Conservation (phyloP, 2,329 filamentous ascomycete species). For the Penicillium frequentans region DNA sequence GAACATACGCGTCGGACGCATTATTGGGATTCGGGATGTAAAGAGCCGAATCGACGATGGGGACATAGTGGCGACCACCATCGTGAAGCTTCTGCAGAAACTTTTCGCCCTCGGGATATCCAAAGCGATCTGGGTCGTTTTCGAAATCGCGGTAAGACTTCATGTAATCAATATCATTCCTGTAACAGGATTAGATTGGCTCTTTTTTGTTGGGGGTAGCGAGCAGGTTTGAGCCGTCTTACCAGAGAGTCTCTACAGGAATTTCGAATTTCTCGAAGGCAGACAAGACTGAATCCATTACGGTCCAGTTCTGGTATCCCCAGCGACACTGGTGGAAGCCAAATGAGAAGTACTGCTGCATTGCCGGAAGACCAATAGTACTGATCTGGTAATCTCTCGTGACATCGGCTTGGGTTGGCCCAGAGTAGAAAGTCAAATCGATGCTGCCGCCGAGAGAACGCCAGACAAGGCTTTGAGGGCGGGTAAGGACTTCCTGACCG, state of each 20-base stretch:
- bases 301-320: slow-evolving; percentile 74
- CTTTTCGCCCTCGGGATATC: slow-evolving; percentile 48
- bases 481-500: slow-evolving; percentile 69
- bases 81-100: slow-evolving; percentile 56
- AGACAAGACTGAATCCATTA: slow-evolving; percentile 59
- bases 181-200: not conserved
- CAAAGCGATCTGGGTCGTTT: slow-evolving; percentile 55
- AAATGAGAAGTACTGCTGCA: slow-evolving; percentile 80
- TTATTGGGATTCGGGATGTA: slow-evolving; percentile 74
- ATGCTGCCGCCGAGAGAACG: slow-evolving; percentile 72
- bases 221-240: not conserved
- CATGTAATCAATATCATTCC: slow-evolving; percentile 58
- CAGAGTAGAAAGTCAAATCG: slow-evolving; percentile 77
- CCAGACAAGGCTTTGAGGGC: slow-evolving; percentile 67
- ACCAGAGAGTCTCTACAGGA: slow-evolving; percentile 55
- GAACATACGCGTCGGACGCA: slow-evolving; percentile 61
- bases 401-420: slow-evolving; percentile 67
- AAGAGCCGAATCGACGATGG: slow-evolving; percentile 64
- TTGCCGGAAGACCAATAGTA: slow-evolving; percentile 68
- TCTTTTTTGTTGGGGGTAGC: not conserved
- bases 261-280: slow-evolving; percentile 57
- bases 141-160: slow-evolving; percentile 61
- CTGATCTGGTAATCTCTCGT: slow-evolving; percentile 69
- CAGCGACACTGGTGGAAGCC: slow-evolving; percentile 83
- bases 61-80: slow-evolving; percentile 59